A percentile compares a stretch with the other conserved stretches of the same genome.
These are phyloP conservation scores for Fusarium palustre DNA, from an alignment of 2,329 filamentous ascomycete genomes.

Conservation along the genomic window DNA sequence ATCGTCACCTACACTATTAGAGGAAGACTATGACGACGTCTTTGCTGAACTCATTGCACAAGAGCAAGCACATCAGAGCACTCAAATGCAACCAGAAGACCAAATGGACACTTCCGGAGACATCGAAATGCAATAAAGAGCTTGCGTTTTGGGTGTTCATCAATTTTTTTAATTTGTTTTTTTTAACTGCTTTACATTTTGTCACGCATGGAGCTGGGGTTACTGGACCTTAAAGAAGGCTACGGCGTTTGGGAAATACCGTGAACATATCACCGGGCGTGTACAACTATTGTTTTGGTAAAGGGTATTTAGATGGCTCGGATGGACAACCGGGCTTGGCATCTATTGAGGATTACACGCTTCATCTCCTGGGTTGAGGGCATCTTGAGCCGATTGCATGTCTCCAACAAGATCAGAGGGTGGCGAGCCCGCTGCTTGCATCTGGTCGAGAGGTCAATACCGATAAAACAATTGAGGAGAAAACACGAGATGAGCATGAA, in stretches of 20 bases:
- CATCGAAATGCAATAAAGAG: constrained; percentile 31
- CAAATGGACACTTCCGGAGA: constrained; percentile 62
- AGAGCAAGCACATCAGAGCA: constrained; percentile 41
- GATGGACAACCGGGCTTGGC: constrained; percentile 37
- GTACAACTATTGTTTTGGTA: constrained; percentile 42
- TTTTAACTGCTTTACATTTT: constrained; percentile 18
- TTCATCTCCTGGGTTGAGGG: constrained; percentile 70
- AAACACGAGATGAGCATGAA: constrained; percentile 46
- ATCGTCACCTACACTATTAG: constrained; percentile 56
- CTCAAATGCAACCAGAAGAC: constrained; percentile 47
- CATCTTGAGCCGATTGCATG: constrained; percentile 84
- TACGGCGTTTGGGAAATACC: constrained; percentile 42
- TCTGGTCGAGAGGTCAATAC: constrained; percentile 64
- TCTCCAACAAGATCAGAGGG: constrained; percentile 92
- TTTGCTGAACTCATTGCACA: constrained; percentile 62
- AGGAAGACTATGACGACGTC: constrained; percentile 71
- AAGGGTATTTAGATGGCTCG: constrained; percentile 47
- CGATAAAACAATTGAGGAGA: not conserved
- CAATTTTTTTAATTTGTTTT: no score
- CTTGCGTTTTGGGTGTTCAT: not conserved
- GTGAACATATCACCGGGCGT: constrained; percentile 34
- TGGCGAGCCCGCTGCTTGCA: constrained; percentile 95
- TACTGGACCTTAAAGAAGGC: constrained; percentile 24
- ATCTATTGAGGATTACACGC: constrained; percentile 71
- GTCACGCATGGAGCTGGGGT: constrained; percentile 37